Percentiles rank a stretch among this genome's conserved stretches.
Evolutionary conservation across 2,329 filamentous ascomycete species (phyloP).

Genomic region (Curvularia spicifera): DNA sequence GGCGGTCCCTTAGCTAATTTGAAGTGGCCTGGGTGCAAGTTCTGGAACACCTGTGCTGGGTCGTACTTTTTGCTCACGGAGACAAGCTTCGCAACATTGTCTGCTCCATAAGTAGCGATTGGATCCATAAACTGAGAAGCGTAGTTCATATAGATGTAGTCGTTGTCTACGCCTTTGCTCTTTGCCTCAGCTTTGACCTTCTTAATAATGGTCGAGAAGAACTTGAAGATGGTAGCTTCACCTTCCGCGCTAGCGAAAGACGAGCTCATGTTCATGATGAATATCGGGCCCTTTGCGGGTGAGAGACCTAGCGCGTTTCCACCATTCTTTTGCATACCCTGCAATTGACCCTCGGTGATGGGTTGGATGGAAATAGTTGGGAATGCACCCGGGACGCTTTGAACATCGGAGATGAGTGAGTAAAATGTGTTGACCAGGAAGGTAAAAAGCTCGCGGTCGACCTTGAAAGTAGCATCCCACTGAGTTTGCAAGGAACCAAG

Average conservation of each 20-base stretch:
- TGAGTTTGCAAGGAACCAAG: constrained; percentile 32
- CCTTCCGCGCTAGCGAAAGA: constrained; percentile 26
- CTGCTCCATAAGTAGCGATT: constrained; percentile 42
- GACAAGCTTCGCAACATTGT: constrained; percentile 44
- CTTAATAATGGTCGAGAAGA: constrained; percentile 27
- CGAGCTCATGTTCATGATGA: constrained; percentile 31
- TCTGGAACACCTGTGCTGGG: constrained; percentile 50
- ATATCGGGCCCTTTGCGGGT: constrained; percentile 24
- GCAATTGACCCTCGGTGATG: constrained; percentile 31
- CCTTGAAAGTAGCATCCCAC: constrained; percentile 38
- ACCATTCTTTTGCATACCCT: constrained; percentile 35
- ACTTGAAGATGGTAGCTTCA: constrained; percentile 28
- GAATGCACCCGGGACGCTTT: constrained; percentile 23
- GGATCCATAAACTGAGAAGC: constrained; percentile 52
- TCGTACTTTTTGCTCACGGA: constrained; percentile 49
- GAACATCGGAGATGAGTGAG: constrained; percentile 14
- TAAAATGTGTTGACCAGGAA: constrained; percentile 33
- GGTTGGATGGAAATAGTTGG: constrained; percentile 32
- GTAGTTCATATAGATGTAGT: constrained; percentile 54
- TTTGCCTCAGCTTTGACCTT: constrained; percentile 30
- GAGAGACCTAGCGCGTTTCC: constrained; percentile 41
- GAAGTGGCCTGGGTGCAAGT: constrained; percentile 29
- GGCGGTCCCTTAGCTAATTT: constrained; percentile 66
- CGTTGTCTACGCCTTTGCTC: constrained; percentile 19
- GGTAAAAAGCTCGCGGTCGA: constrained; percentile 29